These are phyloP conservation scores for Fusarium stilboides DNA, from an alignment of 2,329 filamentous ascomycete species.

Conservation along the genomic window DNA sequence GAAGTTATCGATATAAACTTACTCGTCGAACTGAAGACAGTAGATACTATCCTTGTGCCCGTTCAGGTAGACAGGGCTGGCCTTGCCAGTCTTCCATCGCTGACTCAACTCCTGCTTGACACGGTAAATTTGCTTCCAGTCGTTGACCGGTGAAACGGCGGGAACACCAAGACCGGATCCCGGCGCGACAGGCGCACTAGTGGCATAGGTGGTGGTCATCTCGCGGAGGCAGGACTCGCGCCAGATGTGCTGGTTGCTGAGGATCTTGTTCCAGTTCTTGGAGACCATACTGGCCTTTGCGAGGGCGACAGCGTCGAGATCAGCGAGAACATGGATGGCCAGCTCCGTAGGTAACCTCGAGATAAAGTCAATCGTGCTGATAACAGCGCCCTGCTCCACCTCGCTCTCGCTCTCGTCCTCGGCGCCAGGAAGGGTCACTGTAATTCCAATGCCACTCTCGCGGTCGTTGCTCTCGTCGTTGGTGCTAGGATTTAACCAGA, in stretches of 20 bases:
- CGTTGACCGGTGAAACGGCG: slow-evolving; percentile 70
- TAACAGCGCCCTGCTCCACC: slow-evolving; percentile 57
- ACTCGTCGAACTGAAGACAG: slow-evolving; percentile 98
- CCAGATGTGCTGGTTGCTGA: slow-evolving; percentile 73
- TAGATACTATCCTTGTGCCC: slow-evolving; percentile 97
- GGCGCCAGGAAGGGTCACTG: slow-evolving; percentile 62
- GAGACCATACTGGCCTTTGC: slow-evolving; percentile 66
- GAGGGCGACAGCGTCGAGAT: slow-evolving; percentile 69
- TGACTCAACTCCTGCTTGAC: slow-evolving; percentile 81
- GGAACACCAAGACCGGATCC: slow-evolving; percentile 73
- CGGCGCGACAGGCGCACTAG: slow-evolving; percentile 65
- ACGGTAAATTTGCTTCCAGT: slow-evolving; percentile 90
- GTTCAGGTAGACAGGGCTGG: slow-evolving; percentile 88
- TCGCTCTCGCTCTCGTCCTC: slow-evolving; percentile 54
- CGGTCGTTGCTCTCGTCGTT: slow-evolving; percentile 68
- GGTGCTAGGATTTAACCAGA: slow-evolving; percentile 59
- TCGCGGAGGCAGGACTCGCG: slow-evolving; percentile 74
- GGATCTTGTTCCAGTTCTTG: slow-evolving; percentile 63
- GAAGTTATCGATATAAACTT: slow-evolving; percentile 55
- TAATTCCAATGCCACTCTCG: slow-evolving; percentile 76
- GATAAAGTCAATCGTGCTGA: slow-evolving; percentile 72
- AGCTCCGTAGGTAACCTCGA: slow-evolving; percentile 70
- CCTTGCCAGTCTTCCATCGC: slow-evolving; percentile 85
- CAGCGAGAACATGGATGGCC: slow-evolving; percentile 70
- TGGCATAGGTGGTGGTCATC: slow-evolving; percentile 73